Evolutionary conservation across 257 asterid genomes (phyloP), one percentile per base, ranked within the genome.

Genomic region (Penstemon davidsonii): DNA sequence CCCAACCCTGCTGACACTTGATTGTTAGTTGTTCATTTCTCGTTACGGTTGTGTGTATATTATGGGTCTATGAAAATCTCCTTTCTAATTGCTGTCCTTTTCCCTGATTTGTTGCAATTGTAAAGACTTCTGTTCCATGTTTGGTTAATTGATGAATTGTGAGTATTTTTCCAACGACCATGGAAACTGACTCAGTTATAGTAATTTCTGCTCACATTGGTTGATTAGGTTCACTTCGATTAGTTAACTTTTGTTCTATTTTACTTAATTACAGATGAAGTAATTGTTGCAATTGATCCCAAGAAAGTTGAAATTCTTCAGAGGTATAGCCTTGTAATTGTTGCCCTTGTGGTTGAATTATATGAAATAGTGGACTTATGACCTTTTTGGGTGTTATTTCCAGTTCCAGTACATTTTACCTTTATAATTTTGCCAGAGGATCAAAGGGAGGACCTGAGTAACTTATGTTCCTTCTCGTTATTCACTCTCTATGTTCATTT

Each of bases 201-300:
- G 58, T 73, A 40, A 52, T 72, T 69, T 68, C 61, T 69, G 55
- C 66, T 73, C 64, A 67, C 64, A 57, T 63, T 60, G 36, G 70
- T 62, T 55, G 70, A 57, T 57, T 69, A 66, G 51, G 61, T 67
- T 67, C 58, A 65, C 58, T 70, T 71, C 64, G 69, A 59, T 60
- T 60, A 38, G 68, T 62, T 56, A 73, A 56, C 66, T 66, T 73
- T 19, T 62, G 52, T 41, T 5, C 69, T 51, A 64, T 64, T 72
- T 45, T 4, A 70, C 78, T 64, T 67, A 47, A 62, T 79, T 55
- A 43, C 95, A 93, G 97, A 87, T 73, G 91, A 84, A 70, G 92
- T 93, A 49, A 84, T 90, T 73, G 86, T 92, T 75, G 92, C 91
- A 47, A 84, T 93, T 76, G 96, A 93, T 87, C 96, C 96, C 64